These are phyloP conservation scores for Rubia peregrina DNA, from an alignment of 305 asterid species.

Conservation along the genomic window DNA sequence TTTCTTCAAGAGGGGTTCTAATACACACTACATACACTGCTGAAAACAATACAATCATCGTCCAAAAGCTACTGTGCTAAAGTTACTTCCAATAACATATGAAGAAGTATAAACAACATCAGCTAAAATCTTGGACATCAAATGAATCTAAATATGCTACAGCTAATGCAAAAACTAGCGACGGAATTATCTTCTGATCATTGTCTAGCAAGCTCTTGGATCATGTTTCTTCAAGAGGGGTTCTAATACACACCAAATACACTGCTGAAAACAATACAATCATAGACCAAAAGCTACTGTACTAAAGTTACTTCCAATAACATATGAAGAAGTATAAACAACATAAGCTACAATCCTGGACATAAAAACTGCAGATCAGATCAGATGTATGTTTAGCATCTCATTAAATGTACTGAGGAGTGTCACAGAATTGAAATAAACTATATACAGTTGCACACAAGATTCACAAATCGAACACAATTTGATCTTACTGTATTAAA, in stretches of 20 bases:
- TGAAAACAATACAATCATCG: not conserved
- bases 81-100: too few species aligned
- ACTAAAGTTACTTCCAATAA: too few species aligned
- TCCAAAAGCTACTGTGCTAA: too few species aligned
- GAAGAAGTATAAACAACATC: not conserved
- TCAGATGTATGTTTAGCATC: not conserved
- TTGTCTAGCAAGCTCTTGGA: not conserved
- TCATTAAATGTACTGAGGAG: not conserved
- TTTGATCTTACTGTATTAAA: not conserved
- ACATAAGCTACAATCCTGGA: not conserved
- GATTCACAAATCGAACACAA: not conserved
- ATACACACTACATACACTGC: not conserved
- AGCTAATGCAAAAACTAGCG: not conserved
- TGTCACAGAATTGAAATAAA: not conserved
- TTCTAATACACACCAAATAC: not conserved
- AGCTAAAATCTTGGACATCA: not conserved
- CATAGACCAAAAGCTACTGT: not conserved
- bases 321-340: not conserved
- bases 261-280: not conserved
- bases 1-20: not conserved
- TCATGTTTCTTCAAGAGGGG: not conserved
- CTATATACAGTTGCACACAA: slow-evolving; percentile 7
- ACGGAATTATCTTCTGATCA: not conserved
- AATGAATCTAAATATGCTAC: not conserved
- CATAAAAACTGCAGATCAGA: not conserved